A percentile compares a stretch with the other conserved stretches of the same genome.
These are phyloP conservation scores for Antrodiella citrinella DNA, from an alignment of 768 basidiomycete species.

Conservation along the genomic window DNA sequence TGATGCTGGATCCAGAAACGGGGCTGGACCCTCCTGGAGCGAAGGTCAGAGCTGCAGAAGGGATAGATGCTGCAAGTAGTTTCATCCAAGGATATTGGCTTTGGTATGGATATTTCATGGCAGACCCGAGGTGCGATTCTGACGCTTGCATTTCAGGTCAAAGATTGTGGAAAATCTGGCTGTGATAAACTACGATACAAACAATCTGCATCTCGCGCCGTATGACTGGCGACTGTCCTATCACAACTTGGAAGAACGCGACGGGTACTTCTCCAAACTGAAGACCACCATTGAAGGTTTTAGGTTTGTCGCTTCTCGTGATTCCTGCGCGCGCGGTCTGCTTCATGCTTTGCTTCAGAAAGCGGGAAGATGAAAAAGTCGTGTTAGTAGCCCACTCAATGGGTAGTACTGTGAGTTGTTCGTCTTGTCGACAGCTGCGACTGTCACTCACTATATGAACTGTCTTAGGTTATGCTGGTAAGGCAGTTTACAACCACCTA, in stretches of 20 bases:
- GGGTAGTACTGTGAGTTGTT: conserved; percentile 63
- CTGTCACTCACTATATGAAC: neutral
- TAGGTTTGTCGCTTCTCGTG: conserved; percentile 34
- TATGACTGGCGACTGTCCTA: conserved; percentile 91
- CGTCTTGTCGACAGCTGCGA: neutral
- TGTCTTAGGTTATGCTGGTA: conserved; percentile 35
- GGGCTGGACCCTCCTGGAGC: conserved; percentile 82
- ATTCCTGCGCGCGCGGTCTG: neutral
- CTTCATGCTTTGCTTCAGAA: conserved; percentile 27
- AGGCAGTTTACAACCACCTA: too few relatives aligned
- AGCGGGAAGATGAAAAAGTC: conserved; percentile 64
- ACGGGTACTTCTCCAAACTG: conserved; percentile 80
- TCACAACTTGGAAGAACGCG: conserved; percentile 86
- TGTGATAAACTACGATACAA: conserved; percentile 86
- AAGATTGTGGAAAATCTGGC: conserved; percentile 95
- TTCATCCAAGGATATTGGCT: conserved; percentile 94
- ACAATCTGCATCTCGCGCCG: conserved; percentile 74
- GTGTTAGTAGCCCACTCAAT: conserved; percentile 85
- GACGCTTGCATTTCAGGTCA: conserved; percentile 39
- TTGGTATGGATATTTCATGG: conserved; percentile 51
- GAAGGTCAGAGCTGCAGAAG: conserved; percentile 88
- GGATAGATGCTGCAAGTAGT: conserved; percentile 81
- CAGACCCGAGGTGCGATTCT: neutral
- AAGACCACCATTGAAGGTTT: conserved; percentile 78
- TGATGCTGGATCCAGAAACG: conserved; percentile 87